These are phyloP conservation scores for Dactylorhiza incarnata DNA, from an alignment of 106 monocot genomes.

Conservation along the genomic window DNA sequence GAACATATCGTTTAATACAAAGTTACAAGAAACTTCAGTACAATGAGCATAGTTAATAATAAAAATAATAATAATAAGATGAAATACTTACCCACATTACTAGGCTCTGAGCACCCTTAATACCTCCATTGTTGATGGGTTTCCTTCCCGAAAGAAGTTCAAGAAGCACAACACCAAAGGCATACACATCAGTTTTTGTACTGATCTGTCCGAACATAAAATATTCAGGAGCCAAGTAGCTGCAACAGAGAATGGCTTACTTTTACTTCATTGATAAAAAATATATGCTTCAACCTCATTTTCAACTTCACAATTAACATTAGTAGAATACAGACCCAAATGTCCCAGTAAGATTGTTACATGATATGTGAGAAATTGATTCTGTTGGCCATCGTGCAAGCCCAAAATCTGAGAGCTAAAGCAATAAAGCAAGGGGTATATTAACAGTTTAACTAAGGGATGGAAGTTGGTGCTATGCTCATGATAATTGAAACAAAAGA, in stretches of 20 bases:
- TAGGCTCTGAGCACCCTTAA: conserved; percentile 65
- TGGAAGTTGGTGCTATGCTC: neutral
- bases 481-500: neutral
- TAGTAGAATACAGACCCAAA: conserved; percentile 56
- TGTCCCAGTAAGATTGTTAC: conserved; percentile 75
- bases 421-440: conserved; percentile 12
- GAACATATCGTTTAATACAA: neutral
- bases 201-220: conserved; percentile 84
- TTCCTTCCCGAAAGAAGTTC: conserved; percentile 90
- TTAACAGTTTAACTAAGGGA: neutral
- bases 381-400: conserved; percentile 53
- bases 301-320: neutral
- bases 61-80: neutral
- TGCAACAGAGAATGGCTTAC: conserved; percentile 12
- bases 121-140: conserved; percentile 46
- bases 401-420: conserved; percentile 82
- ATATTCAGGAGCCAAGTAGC: conserved; percentile 93
- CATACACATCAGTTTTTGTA: conserved; percentile 90
- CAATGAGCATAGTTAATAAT: neutral
- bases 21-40: neutral
- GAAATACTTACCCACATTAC: conserved; percentile 69
- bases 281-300: neutral
- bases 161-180: conserved; percentile 88
- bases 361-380: conserved; percentile 36
- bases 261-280: neutral